Percentiles rank a stretch among this genome's conserved stretches.
phyloP scores from a whole-genome alignment of 306 rosid species.

The Corylus avellana region DNA sequence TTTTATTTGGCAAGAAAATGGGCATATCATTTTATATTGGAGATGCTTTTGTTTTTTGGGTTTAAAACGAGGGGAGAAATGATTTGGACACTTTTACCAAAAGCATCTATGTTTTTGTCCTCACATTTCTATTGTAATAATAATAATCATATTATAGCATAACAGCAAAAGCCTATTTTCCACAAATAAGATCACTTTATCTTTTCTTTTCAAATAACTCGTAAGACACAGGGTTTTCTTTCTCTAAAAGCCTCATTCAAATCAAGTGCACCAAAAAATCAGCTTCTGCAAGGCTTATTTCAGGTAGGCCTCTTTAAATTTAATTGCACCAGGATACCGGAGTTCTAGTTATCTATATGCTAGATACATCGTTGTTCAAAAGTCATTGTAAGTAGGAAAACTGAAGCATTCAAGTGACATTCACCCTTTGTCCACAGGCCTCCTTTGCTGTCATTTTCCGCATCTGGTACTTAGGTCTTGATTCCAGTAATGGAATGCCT shows the following conservation, averaged over 20 bases:
- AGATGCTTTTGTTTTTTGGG: background rate
- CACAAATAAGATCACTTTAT: background rate
- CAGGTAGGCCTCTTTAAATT: background rate
- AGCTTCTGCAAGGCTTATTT: background rate
- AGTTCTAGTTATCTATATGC: background rate
- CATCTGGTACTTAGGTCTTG: slow-evolving; percentile 95
- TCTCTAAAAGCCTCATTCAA: background rate
- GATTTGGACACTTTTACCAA: too few relatives aligned
- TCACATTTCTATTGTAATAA: background rate
- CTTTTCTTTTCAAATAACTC: background rate
- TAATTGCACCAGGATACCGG: background rate
- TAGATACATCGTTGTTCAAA: background rate
- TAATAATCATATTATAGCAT: background rate
- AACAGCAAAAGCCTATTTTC: background rate
- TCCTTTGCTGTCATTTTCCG: slow-evolving; percentile 90
- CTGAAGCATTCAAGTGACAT: slow-evolving; percentile 15
- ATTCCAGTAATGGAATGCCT: slow-evolving; percentile 89
- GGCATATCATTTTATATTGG: background rate
- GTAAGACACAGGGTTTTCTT: background rate
- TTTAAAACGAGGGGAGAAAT: background rate
- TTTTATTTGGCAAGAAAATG: background rate
- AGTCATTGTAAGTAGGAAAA: slow-evolving; percentile 12
- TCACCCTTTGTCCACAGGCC: slow-evolving; percentile 88
- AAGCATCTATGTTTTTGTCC: too few relatives aligned
- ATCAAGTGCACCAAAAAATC: slow-evolving; percentile 1